Evolutionary conservation across 2,329 filamentous ascomycete genomes (phyloP), one percentile per base, ranked within the genome.

Genomic region (Penicillium sp.): DNA sequence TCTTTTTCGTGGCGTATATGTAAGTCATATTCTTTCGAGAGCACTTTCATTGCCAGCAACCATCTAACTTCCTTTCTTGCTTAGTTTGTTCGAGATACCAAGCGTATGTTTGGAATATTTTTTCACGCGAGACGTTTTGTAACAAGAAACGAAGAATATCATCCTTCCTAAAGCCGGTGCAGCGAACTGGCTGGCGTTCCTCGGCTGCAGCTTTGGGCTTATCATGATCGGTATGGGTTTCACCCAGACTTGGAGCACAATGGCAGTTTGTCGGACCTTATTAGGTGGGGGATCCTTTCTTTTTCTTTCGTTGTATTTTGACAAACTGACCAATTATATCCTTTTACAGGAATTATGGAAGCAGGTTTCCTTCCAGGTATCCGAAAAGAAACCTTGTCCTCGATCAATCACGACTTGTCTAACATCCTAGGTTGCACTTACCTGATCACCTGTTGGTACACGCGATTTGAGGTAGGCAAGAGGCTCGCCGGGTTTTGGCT

Each of bases 391-490:
- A n/a, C n/a, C n/a, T n/a, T n/a, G n/a, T n/a, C n/a, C n/a, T n/a
- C n/a, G n/a, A n/a, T n/a, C n/a, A n/a, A n/a, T n/a, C n/a, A n/a
- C n/a, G n/a, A n/a, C n/a, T n/a, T n/a, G n/a, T n/a, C n/a, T n/a
- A n/a, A n/a, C n/a, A n/a, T n/a, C n/a, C n/a, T 20, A 66, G 65
- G 65, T 15, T 72, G 69, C 49, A 69, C 68, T 7, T 72, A 66
- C 51, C 53, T 73, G 7, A 64, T 74, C 13, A 62, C 60, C 7
- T 70, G 65, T 32, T 73, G 71, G 69, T 74, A 73, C 49, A 64
- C 60, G 13, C 61, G 71, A 3, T 73, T 67, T 36, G 70, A 74
- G 50, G 64, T 74, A 2, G 68, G 61, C 12, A 68, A 66, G 32
- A 55, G 67, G 29, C 54, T 60, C 18, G 52, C 63, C 7, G 44